Evolutionary conservation across 2,329 filamentous ascomycete species (phyloP).

Genomic region (Alternaria viburni): DNA sequence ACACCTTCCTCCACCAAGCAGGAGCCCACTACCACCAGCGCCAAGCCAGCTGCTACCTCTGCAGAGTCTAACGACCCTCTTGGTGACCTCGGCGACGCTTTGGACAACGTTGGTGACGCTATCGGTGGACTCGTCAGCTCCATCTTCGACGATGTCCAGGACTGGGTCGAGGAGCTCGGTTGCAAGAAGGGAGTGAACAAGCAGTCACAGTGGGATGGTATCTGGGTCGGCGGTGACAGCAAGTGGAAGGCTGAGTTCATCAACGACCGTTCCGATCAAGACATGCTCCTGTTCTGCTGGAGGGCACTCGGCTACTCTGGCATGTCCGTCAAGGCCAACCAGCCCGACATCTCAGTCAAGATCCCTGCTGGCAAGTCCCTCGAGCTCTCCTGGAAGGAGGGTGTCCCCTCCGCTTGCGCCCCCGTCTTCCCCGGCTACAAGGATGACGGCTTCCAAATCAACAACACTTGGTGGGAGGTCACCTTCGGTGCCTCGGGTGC

Average conservation of each 20-base stretch:
- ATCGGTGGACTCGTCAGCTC: conserved; percentile 8
- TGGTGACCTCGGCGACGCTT: conserved; percentile 4
- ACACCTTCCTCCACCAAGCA: conserved; percentile 8
- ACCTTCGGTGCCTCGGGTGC: conserved; percentile 49
- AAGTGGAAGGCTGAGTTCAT: conserved; percentile 44
- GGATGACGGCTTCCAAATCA: conserved; percentile 18
- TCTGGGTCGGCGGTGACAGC: conserved; percentile 47
- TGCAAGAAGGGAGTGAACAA: conserved; percentile 36
- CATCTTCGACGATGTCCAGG: conserved; percentile 26
- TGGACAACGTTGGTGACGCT: conserved; percentile 11
- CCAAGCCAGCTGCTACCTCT: conserved; percentile 7
- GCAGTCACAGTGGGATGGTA: conserved; percentile 35
- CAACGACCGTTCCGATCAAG: conserved; percentile 39
- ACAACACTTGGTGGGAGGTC: conserved; percentile 55
- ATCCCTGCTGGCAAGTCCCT: conserved; percentile 46
- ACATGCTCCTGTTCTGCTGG: conserved; percentile 48
- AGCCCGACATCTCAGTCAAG: conserved; percentile 48
- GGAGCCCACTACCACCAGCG: conserved; percentile 4
- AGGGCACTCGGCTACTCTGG: conserved; percentile 38
- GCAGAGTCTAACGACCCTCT: neutral
- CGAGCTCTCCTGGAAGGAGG: conserved; percentile 48
- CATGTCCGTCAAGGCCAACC: conserved; percentile 46
- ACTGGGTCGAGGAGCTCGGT: conserved; percentile 28
- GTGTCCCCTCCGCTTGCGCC: conserved; percentile 51
- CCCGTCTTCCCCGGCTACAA: conserved; percentile 31